These are phyloP conservation scores for Trichoderma afroharzianum DNA, from an alignment of 2,329 filamentous ascomycete genomes.

Conservation along the genomic window DNA sequence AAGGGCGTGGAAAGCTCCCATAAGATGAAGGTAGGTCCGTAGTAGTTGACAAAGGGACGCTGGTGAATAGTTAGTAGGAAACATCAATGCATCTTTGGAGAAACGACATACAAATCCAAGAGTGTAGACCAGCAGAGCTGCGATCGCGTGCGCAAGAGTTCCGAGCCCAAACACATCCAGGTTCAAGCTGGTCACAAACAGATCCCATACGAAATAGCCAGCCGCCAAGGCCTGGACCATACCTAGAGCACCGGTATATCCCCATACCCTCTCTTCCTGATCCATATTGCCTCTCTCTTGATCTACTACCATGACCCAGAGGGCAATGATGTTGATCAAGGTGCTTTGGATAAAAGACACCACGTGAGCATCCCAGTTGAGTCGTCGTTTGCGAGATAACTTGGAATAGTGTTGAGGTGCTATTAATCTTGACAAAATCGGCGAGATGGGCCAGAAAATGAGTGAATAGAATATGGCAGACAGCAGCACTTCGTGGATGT, in stretches of 20 bases:
- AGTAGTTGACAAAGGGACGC: slow-evolving; percentile 83
- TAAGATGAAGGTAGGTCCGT: slow-evolving; percentile 75
- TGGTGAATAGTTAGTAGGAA: slow-evolving; percentile 34
- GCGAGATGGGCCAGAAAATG: slow-evolving; percentile 64
- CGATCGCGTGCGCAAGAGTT: slow-evolving; percentile 72
- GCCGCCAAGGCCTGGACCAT: slow-evolving; percentile 73
- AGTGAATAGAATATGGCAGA: slow-evolving; percentile 66
- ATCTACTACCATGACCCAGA: slow-evolving; percentile 69
- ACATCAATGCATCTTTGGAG: neutral
- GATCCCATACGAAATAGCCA: slow-evolving; percentile 83
- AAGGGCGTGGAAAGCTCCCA: slow-evolving; percentile 85
- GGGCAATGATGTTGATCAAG: slow-evolving; percentile 67
- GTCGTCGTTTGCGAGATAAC: slow-evolving; percentile 56
- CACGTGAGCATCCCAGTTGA: slow-evolving; percentile 84
- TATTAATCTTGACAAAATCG: slow-evolving; percentile 58
- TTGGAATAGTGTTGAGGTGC: slow-evolving; percentile 64
- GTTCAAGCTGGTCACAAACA: slow-evolving; percentile 65
- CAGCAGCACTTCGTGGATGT: slow-evolving; percentile 72
- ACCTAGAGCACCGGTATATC: slow-evolving; percentile 68
- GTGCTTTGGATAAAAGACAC: slow-evolving; percentile 77
- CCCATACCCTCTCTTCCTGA: slow-evolving; percentile 68
- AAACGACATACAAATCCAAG: slow-evolving; percentile 69
- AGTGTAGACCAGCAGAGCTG: slow-evolving; percentile 69
- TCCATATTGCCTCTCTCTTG: slow-evolving; percentile 64
- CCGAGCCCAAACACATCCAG: slow-evolving; percentile 71